Evolutionary conservation across 2,329 filamentous ascomycete genomes (phyloP), one percentile per base, ranked within the genome.

Genomic region (Fusarium proliferatum): DNA sequence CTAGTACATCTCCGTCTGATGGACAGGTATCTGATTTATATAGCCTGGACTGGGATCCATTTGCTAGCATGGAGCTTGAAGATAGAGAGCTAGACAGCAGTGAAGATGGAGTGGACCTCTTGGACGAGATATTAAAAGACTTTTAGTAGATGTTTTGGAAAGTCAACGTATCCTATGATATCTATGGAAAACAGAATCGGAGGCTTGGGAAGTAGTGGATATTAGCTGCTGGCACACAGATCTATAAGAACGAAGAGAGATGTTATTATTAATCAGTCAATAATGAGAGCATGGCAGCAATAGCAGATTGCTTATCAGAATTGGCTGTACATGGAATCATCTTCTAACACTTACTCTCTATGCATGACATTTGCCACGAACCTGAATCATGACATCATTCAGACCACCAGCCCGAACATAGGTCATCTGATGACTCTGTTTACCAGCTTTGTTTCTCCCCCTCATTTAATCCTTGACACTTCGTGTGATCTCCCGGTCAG

Each of bases 251-350:
- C 21, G 17, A 2, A 30, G 4, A n/a, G 13, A n/a, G 15, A 6
- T 4, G 9, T n/a, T 11, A 0, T 49, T 49, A 6, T 15, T 12
- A 7, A n/a, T 5, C n/a, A 11, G 3, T 8, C 0, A 3, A n/a
- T 9, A 33, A 49, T 33, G 1, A 33, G 21, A 49, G 10, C 7
- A 33, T 16, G 3, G 10, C 13, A 33, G 9, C 3, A 15, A 33
- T n/a, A 16, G 16, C 3, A 12, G 9, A 21, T 17, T 17, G 11
- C 30, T 33, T 33, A 33, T 33, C 30, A 33, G 30, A 33, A 5
- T 33, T 33, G 30, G 30, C 30, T 13, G 30, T 33, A 33, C 30
- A 13, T 33, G 13, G 6, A 39, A 12, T n/a, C 9, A 17, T n/a
- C 15, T n/a, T 33, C 6, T 2, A 17, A n/a, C 6, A 3, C 30